Evolutionary conservation across 108 stramenopile species (phyloP), one percentile per base, ranked within the genome.

Genomic region (Cylindrotheca closterium): DNA sequence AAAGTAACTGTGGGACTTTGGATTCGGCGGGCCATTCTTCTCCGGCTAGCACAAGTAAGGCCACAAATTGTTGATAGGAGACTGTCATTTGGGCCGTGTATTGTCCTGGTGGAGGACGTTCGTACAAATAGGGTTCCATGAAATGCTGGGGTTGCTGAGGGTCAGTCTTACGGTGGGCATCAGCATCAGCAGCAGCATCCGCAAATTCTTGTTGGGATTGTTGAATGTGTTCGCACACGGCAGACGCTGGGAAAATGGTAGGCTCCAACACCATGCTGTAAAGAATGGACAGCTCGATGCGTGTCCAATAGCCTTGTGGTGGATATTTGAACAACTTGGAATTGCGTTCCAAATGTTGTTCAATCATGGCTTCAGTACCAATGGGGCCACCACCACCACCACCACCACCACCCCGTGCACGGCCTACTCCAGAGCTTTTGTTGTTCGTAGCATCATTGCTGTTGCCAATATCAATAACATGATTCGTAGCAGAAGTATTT

Each of bases 1-100:
- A 84, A 42, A 84, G 67, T 21, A 56, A 37, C 7, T 34, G 55
- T n/a, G 66, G 66, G 23, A 67, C 31, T 8, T 67, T 33, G 47
- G 54, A 24, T 46, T 52, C 53, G 8, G 75, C 42, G 25, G 70
- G 63, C 70, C 75, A 79, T 46, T 84, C 79, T 47, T 81, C 80
- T 0, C 77, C 83, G 19, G 83, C 68, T 21, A 81, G 48, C 27
- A 79, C 79, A 31, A 84, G 51, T 0, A 81, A 55, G n/a, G 83
- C 83, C 17, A 70, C 79, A 30, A 84, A 54, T 73, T 84, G 83
- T 19, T 73, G 74, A 51, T 84, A 84, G 15, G 83, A 84, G 45
- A 79, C 80, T 25, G 61, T 53, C n/a, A 45, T 24, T 47, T 73
- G 78, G 27, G 61, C 53, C 27, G 48, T 31, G 55, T 5, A 34